Base-by-base conservation (phyloP, 345 rosid species). In the Acer campestre region DNA sequence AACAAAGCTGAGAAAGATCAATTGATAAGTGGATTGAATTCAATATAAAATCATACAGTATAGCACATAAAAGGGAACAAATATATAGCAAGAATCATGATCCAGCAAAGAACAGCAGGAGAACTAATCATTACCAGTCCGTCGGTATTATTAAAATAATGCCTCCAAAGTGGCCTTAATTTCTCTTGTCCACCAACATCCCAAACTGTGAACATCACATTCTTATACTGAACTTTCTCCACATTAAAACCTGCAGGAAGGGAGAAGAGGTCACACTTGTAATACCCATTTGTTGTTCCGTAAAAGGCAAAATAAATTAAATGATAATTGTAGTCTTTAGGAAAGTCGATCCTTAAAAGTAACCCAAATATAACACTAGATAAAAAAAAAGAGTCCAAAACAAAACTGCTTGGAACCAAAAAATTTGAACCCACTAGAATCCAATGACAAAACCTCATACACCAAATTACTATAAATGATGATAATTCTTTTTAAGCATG, bases 121-220 rank as follows among this genome's bases (percentile, higher is more conserved):
- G 79, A 51, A 61, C 4, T 62, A 10, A 42, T 48, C 46, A 63
- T 75, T 89, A 97, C 99, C 90, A 97, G 88, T 71, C 99, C 99
- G 87, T 97, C 99, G 13, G 99, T 97, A 82, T 97, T 94, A 68
- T 90, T 90, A 76, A 97, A 97, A 88, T 97, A 97, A 86, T 97
- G 99, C 89, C 99, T 90, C 99, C 99, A 97, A 5, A 97, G 87
- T 44, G 99, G 98, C 86, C 99, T 89, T 53, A 94, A 82, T 86
- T 96, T 97, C 90, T 94, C 98, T 84, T 94, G 98, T 40, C 99
- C 98, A 73, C 99, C 98, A 73, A 94, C 98, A 79, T 97, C 99
- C 99, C 99, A 97, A 70, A 94, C 99, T 18, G 98, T 97, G 88
- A 97, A 96, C 53, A 94, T 73, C 70, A 97, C 99, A 88, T 97